Evolutionary conservation across 2,329 filamentous ascomycete genomes (phyloP), one percentile per base, ranked within the genome.

Genomic region (Cladosporium sp.): DNA sequence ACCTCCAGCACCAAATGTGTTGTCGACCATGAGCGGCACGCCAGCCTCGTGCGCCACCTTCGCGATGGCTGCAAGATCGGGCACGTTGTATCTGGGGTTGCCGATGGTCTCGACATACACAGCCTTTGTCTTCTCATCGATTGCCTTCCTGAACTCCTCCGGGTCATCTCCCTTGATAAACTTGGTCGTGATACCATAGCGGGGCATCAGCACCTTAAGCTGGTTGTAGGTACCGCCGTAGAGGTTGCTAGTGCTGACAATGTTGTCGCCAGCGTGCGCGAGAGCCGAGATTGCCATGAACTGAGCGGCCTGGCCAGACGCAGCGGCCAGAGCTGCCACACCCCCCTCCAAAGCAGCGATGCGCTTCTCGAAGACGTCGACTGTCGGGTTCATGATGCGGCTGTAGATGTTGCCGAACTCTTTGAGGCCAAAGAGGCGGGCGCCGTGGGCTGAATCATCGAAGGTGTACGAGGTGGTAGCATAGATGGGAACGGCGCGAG

Each of bases 141-240:
- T 97, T 56, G 86, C 85, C 47, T 85, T 84, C 36, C 83, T 87
- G 68, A 97, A 88, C 67, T 91, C 90, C 65, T 87, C 87, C 13
- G 89, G 78, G 58, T 85, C 85, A 74, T 96, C 91, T 44, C 90
- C 90, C 56, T 86, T 80, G 68, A 96, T 83, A 67, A 97, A 97
- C 77, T 92, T 96, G 69, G 91, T 94, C 40, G 80, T 79, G 70
- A 97, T 91, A 61, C 93, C 93, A 45, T 96, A 77, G n/a, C 92
- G 85, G 6, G 91, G 88, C 57, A 97, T 80, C 64, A 91, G 83
- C 45, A 97, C 91, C 78, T 97, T 97, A 77, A 97, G 85, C 78
- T 97, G 93, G 77, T 97, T 97, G 80, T 96, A 97, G 15, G 93
- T 97, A 72, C 92, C 92, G 64, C 92, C 92, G 75, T 97, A 96